phyloP scores from a whole-genome alignment of 148 eudicot species.

The Euryodendron excelsum region DNA sequence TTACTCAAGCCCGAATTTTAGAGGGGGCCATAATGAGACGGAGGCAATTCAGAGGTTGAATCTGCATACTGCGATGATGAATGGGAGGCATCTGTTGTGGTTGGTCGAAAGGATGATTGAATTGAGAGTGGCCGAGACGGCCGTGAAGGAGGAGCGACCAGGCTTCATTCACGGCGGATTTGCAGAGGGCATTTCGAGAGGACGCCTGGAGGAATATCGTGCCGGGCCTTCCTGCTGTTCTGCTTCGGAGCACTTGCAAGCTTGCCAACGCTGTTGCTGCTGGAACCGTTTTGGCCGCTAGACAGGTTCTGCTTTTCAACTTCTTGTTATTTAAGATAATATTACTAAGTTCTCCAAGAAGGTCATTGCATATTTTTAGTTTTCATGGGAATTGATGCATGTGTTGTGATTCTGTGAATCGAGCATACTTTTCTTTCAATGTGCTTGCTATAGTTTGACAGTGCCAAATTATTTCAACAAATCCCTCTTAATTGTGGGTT shows the following conservation, averaged over 20 bases:
- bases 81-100: slow-evolving; percentile 89
- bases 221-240: slow-evolving; percentile 72
- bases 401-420: too few species aligned
- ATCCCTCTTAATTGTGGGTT: not conserved
- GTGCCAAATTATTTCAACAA: not conserved
- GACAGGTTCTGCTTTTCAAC: slow-evolving; percentile 55
- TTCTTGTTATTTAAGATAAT: not conserved
- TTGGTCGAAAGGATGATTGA: slow-evolving; percentile 93
- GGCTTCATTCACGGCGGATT: slow-evolving; percentile 62
- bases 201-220: slow-evolving; percentile 85
- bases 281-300: slow-evolving; percentile 63
- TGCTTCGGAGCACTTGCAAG: slow-evolving; percentile 72
- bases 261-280: slow-evolving; percentile 71
- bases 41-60: slow-evolving; percentile 91
- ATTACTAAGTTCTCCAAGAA: not conserved
- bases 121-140: slow-evolving; percentile 72
- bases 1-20: slow-evolving; percentile 74
- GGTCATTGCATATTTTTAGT: not conserved
- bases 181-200: slow-evolving; percentile 84
- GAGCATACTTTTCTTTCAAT: not conserved
- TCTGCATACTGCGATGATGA: slow-evolving; percentile 67
- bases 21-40: slow-evolving; percentile 79
- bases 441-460: not conserved
- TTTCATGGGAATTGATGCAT: too few species aligned
- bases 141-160: slow-evolving; percentile 86